phyloP scores from a whole-genome alignment of 805 yeast species.

The Candida berthetii region DNA sequence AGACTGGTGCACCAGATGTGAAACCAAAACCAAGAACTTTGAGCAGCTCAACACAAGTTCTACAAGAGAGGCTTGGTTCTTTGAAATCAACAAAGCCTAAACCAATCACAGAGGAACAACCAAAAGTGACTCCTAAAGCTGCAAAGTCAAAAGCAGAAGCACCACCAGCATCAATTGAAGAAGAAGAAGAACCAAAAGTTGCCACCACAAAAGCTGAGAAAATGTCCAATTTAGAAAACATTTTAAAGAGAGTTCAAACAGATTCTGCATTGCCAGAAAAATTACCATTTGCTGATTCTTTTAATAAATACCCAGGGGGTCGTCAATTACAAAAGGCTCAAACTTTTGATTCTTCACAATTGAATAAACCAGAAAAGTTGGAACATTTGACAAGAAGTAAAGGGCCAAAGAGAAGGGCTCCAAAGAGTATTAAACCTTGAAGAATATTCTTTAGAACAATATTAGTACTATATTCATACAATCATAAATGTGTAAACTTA shows the following conservation, averaged over 20 bases:
- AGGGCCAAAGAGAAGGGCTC: constrained; percentile 32
- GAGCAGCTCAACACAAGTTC: constrained; percentile 13
- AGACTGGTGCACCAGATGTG: constrained; percentile 1
- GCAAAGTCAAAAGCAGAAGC: neutral
- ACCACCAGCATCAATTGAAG: neutral
- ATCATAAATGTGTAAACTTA: too few relatives aligned
- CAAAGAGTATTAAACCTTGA: constrained; percentile 11
- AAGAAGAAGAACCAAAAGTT: neutral
- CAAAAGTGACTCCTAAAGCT: too few relatives aligned
- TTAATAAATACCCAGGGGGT: constrained; percentile 7
- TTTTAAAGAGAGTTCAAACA: constrained; percentile 7
- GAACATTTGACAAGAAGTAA: constrained; percentile 26
- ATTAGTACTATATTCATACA: too few relatives aligned
- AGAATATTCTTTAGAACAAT: too few relatives aligned
- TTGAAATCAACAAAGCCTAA: constrained; percentile 7
- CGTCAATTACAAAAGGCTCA: constrained; percentile 11
- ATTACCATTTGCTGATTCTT: constrained; percentile 6
- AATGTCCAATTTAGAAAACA: neutral
- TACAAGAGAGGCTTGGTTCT: constrained; percentile 7
- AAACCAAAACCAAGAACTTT: constrained; percentile 15
- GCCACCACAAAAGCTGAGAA: neutral
- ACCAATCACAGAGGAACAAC: neutral
- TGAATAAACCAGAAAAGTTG: constrained; percentile 5
- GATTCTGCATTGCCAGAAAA: constrained; percentile 6
- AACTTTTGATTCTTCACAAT: constrained; percentile 13